Percentiles rank a stretch among this genome's conserved stretches.
phyloP scores from a whole-genome alignment of 768 basidiomycete genomes.

The Lactifluus echinatus region DNA sequence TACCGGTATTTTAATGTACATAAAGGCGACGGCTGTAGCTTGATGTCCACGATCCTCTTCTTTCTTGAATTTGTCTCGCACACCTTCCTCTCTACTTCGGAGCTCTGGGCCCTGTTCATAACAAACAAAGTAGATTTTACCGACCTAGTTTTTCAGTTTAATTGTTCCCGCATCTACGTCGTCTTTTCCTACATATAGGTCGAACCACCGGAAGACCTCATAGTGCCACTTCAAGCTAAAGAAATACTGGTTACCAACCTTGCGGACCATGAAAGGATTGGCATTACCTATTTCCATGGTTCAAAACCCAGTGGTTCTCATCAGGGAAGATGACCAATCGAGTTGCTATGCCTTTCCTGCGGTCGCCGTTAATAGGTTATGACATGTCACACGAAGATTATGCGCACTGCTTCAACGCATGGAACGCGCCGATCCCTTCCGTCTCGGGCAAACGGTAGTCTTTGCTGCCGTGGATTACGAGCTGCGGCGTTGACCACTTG shows the following conservation, averaged over 20 bases:
- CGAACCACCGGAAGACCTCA: slow-evolving; percentile 90
- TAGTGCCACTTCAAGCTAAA: slow-evolving; percentile 86
- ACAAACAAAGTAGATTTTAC: background rate
- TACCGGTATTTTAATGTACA: too few species aligned
- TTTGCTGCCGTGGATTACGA: slow-evolving; percentile 80
- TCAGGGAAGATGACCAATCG: slow-evolving; percentile 79
- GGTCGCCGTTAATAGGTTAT: background rate
- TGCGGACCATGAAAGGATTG: background rate
- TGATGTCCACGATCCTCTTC: too few species aligned
- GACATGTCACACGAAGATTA: background rate
- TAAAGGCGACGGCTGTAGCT: too few species aligned
- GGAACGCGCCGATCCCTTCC: slow-evolving; percentile 78
- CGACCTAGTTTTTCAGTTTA: background rate
- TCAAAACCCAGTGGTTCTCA: slow-evolving; percentile 89
- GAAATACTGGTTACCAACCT: background rate
- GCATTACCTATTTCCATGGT: slow-evolving; percentile 63
- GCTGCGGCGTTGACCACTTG: slow-evolving; percentile 80
- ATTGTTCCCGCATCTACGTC: background rate
- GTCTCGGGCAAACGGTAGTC: slow-evolving; percentile 84
- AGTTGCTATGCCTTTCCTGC: slow-evolving; percentile 60
- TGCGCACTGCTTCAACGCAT: slow-evolving; percentile 74
- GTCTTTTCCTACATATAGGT: slow-evolving; percentile 46
- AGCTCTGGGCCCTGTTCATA: background rate
- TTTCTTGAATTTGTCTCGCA: too few species aligned
- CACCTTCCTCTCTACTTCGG: too few species aligned